A percentile compares a stretch with the other conserved stretches of the same genome.
These are phyloP conservation scores for Sphagnum fallax DNA, from an alignment of 228 moss, liverwort and hornwort genomes.

Conservation along the genomic window DNA sequence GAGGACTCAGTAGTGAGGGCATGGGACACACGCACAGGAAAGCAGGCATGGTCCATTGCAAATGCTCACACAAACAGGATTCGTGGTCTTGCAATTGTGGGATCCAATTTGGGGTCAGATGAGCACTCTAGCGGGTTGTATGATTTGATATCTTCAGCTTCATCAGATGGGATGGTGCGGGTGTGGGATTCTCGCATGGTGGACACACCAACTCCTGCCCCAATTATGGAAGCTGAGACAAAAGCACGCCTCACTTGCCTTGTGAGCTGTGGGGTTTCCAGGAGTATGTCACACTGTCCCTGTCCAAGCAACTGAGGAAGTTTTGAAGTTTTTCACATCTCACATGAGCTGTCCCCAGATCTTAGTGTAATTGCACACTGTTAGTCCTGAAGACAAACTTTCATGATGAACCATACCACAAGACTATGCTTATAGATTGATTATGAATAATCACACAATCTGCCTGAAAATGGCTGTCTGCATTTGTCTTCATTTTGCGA, in stretches of 20 bases:
- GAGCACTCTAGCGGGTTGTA: conserved; percentile 36
- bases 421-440: no score
- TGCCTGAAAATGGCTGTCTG: background rate
- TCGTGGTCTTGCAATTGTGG: conserved; percentile 68
- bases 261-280: conserved; percentile 56
- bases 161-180: conserved; percentile 81
- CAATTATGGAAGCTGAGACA: conserved; percentile 70
- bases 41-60: conserved; percentile 54
- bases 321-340: background rate
- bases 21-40: conserved; percentile 80
- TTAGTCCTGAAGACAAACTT: background rate
- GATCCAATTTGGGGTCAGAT: conserved; percentile 28
- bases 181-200: conserved; percentile 89
- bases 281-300: conserved; percentile 41
- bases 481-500: background rate
- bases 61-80: conserved; percentile 82
- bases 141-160: conserved; percentile 70
- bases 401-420: no score
- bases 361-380: background rate
- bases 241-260: conserved; percentile 90
- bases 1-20: conserved; percentile 66
- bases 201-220: conserved; percentile 18
- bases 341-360: background rate
- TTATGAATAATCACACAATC: no score
- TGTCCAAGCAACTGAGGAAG: background rate